Evolutionary conservation across 805 yeast genomes (phyloP), one percentile per base, ranked within the genome.

Genomic region (Metschnikowia koreensis): DNA sequence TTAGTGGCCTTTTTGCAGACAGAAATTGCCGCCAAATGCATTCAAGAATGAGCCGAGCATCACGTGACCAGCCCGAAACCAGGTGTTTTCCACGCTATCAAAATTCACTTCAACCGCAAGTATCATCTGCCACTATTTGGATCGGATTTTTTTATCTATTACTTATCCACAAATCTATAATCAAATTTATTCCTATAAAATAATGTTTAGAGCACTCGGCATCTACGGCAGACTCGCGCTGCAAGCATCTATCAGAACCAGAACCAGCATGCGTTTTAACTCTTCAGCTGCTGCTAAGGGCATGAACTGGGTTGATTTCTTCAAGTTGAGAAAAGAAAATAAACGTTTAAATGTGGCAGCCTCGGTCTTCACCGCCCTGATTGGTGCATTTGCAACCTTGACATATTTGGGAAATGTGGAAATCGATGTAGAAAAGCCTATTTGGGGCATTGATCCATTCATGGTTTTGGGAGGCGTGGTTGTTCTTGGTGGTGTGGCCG

Each of bases 391-490:
- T 12, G 63, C 78, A 6, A 85, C 97, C 1, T 88, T 92, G 82
- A 81, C 81, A 0, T 85, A 83, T 65, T 75, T 92, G 47, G 84
- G 97, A 29, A 86, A 87, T 60, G 74, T 87, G 59, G 94, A 89
- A 65, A 82, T 94, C 54, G 97, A 93, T 66, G 87, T 93, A 37
- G 90, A 96, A 41, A 89, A 89, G 66, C 80, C 83, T 54, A 79
- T 93, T 46, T 80, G 87, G 69, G 99, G 98, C 1, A 77, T 93
- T 54, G 98, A 94, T 65, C 90, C 96, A n/a, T 75, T 89, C 60
- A 81, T 88, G 67, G 89, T 89, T 38, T 79, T 86, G 64, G 84
- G 87, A 38, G 89, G 87, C 41, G 91, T 86, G 1, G 81, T 91
- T 41, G 68, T 87, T 50, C 74, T 84, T 12, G 84, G 88, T 12